These are phyloP conservation scores for Fagus sylvatica DNA, from an alignment of 306 rosid genomes.

Conservation along the genomic window DNA sequence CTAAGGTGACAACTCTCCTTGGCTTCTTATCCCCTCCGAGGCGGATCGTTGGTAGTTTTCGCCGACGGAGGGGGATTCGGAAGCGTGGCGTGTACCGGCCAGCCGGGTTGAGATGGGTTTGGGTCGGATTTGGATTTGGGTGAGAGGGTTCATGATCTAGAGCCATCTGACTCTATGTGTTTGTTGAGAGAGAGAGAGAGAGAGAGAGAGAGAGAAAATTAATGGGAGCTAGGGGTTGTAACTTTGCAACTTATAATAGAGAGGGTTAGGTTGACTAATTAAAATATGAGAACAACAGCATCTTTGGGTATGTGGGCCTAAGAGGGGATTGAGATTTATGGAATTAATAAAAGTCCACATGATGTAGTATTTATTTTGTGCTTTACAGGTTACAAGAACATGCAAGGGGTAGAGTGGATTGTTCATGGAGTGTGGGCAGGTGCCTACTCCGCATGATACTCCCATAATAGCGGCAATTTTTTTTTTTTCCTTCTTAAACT, in stretches of 20 bases:
- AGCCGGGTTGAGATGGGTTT: neutral
- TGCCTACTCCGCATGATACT: no score
- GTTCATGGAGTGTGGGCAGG: no score
- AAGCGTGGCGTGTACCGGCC: conserved; percentile 29
- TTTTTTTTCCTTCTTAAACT: no score
- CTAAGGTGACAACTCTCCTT: conserved; percentile 24
- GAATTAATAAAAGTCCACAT: no score
- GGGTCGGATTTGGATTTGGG: neutral
- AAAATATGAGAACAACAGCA: neutral
- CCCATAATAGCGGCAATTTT: no score
- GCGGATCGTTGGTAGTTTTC: conserved; percentile 36
- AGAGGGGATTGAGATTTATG: neutral
- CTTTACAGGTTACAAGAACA: no score
- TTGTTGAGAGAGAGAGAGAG: neutral
- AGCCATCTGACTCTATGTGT: conserved; percentile 38
- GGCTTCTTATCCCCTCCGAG: conserved; percentile 52
- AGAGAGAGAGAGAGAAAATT: neutral
- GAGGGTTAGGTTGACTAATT: neutral
- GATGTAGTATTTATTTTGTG: neutral
- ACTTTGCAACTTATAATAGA: no score
- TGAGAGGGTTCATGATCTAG: conserved; percentile 22
- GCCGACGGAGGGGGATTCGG: conserved; percentile 37
- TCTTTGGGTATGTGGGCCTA: neutral
- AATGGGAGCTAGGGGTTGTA: no score
- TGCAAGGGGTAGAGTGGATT: no score